Evolutionary conservation across 768 basidiomycete species (phyloP).

Genomic region (Lactarius pseudohatsudake): DNA sequence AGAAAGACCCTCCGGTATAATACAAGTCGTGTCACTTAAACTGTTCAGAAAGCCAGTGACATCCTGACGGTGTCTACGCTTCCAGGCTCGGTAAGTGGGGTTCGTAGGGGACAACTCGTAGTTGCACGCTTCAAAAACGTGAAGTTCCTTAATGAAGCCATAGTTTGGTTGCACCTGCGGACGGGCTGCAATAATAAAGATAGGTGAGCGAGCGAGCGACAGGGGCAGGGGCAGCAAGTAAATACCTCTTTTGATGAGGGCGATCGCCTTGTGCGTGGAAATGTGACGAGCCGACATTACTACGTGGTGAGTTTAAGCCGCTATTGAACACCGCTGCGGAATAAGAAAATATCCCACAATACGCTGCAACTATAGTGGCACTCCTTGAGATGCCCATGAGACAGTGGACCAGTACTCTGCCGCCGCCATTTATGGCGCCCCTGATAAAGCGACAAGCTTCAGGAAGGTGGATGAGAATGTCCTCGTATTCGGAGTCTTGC

Average conservation of each 20-base stretch:
- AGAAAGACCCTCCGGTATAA: slow-evolving; percentile 50
- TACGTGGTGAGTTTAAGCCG: slow-evolving; percentile 12
- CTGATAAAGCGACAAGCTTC: slow-evolving; percentile 62
- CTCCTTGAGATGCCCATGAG: slow-evolving; percentile 73
- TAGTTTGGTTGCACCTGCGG: slow-evolving; percentile 43
- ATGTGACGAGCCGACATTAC: slow-evolving; percentile 28
- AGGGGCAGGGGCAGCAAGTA: slow-evolving; percentile 9
- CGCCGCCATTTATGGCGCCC: slow-evolving; percentile 49
- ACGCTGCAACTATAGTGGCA: slow-evolving; percentile 71
- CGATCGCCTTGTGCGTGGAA: slow-evolving; percentile 21
- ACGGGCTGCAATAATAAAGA: slow-evolving; percentile 35
- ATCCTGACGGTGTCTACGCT: slow-evolving; percentile 51
- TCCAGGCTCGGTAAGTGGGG: slow-evolving; percentile 56
- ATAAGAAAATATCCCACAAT: slow-evolving; percentile 49
- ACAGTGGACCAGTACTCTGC: slow-evolving; percentile 69
- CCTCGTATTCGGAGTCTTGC: slow-evolving; percentile 50
- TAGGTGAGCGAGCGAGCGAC: slow-evolving; percentile 23
- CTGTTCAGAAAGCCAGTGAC: slow-evolving; percentile 53
- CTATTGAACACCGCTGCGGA: not conserved
- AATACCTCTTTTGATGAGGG: slow-evolving; percentile 41
- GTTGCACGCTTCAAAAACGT: slow-evolving; percentile 51
- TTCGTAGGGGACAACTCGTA: slow-evolving; percentile 46
- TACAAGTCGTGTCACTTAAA: slow-evolving; percentile 50
- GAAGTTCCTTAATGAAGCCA: slow-evolving; percentile 59
- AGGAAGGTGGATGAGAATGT: slow-evolving; percentile 66